Base-by-base conservation (phyloP, 2,329 filamentous ascomycete genomes). In the Fonsecaea erecta region DNA sequence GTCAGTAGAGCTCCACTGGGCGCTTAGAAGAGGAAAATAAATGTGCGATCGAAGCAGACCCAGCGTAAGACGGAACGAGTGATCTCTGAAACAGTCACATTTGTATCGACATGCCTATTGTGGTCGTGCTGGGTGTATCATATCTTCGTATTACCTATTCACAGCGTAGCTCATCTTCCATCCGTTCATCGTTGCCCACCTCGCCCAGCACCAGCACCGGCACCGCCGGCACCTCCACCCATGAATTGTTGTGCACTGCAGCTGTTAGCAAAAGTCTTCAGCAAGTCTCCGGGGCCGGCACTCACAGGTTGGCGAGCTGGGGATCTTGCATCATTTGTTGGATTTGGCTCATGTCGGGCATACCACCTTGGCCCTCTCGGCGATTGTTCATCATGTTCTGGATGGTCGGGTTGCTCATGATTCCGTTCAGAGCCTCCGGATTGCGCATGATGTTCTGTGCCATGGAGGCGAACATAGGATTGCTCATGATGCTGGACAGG, bases 381-480 rank as follows among this genome's bases (percentile, higher is more conserved):
- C 76, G 43, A 66, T 70, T 58, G 59, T 68, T 61, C 73, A 54
- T 71, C 77, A 54, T 68, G 73, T 55, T 72, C 75, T 43, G 72
- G 74, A 56, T 70, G 75, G 55, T 71, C 2, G 95, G 95, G 83
- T 99, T 98, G 83, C 84, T 92, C 93, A 99, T 97, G 64, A 99
- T 80, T 77, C 93, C 95, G 76, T 84, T 86, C 87, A 98, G 90
- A 83, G 93, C 88, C 9, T 96, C 91, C 0, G 95, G 95, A 81
- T 99, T 97, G 80, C 88, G 92, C 95, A 98, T 98, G 62, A 99
- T 80, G 79, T 92, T 97, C 83, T 97, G 92, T 3, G 95, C 95
- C 93, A 98, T 97, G 81, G 86, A 91, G 57, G 93, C 88, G 81
- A 99, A 96, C 95, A 98, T 98, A 62, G 95, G 95, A 82, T 98